phyloP scores from a whole-genome alignment of 164 flowering plant genomes.

The Vitis vinifera region DNA sequence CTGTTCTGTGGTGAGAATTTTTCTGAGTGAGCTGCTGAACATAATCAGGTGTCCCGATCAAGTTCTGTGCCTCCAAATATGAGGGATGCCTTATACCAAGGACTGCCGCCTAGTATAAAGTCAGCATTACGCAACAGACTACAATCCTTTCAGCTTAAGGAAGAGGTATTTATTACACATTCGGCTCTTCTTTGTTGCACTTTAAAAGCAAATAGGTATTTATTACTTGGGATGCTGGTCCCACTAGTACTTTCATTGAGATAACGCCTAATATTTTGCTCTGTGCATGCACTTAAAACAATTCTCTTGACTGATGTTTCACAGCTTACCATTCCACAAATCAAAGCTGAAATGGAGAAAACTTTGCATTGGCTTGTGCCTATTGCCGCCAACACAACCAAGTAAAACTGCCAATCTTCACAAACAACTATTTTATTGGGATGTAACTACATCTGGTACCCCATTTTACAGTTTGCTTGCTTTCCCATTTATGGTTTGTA shows the following conservation, averaged over 20 bases:
- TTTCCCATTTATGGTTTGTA: background rate
- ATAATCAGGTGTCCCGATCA: slow-evolving; percentile 54
- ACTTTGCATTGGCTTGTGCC: slow-evolving; percentile 98
- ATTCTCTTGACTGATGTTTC: slow-evolving; percentile 1
- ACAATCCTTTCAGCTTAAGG: slow-evolving; percentile 44
- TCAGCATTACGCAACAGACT: slow-evolving; percentile 47
- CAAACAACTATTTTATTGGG: background rate
- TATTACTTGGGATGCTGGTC: no score
- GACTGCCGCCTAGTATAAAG: slow-evolving; percentile 54
- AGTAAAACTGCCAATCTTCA: slow-evolving; percentile 41
- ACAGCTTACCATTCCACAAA: slow-evolving; percentile 81
- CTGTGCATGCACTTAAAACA: no score
- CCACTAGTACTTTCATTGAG: no score
- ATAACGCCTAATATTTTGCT: no score
- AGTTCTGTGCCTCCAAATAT: slow-evolving; percentile 49
- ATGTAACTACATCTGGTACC: background rate
- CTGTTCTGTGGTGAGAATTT: background rate
- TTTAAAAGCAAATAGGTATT: no score
- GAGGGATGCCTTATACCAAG: slow-evolving; percentile 57
- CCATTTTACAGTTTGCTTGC: background rate
- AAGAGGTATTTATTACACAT: slow-evolving; percentile 35
- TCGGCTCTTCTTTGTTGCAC: background rate
- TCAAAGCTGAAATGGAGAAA: slow-evolving; percentile 98
- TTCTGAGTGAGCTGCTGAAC: slow-evolving; percentile 1
- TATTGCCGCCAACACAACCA: slow-evolving; percentile 89